phyloP scores from a whole-genome alignment of 208 protist genomes.

The Wallacemonas rigidus region DNA sequence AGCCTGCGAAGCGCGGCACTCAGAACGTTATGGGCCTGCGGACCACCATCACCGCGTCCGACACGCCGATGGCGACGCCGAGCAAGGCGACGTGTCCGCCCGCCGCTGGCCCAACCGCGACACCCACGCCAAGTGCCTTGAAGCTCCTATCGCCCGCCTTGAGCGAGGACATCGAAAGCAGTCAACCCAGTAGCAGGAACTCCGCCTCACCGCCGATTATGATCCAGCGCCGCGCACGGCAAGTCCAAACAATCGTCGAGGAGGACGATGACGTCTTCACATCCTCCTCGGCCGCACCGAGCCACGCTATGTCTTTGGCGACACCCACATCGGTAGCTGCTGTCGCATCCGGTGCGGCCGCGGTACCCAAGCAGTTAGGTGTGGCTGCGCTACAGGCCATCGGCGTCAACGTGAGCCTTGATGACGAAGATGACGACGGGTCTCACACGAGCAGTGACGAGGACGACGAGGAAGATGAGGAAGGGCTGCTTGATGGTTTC shows the following conservation, averaged over 20 bases:
- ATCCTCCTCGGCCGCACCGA: conserved; percentile 9
- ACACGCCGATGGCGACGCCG: background rate
- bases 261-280: conserved; percentile 29
- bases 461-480: conserved; percentile 31
- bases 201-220: background rate
- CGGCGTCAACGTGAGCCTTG: conserved; percentile 5
- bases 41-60: background rate
- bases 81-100: no score
- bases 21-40: background rate
- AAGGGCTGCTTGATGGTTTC: conserved; percentile 46
- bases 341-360: background rate
- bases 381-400: background rate
- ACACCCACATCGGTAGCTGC: background rate
- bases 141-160: no score
- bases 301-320: background rate
- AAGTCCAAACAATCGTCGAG: conserved; percentile 18
- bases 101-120: no score
- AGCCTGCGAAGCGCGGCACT: conserved; percentile 2
- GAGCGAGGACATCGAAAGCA: background rate
- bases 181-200: background rate
- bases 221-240: background rate
- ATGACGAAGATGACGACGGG: conserved; percentile 14
- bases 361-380: background rate
- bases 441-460: background rate
- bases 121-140: no score